A percentile compares a stretch with the other conserved stretches of the same genome.
Conservation (phyloP, 139 green algal genomes). For the Parachlorella kessleri region DNA sequence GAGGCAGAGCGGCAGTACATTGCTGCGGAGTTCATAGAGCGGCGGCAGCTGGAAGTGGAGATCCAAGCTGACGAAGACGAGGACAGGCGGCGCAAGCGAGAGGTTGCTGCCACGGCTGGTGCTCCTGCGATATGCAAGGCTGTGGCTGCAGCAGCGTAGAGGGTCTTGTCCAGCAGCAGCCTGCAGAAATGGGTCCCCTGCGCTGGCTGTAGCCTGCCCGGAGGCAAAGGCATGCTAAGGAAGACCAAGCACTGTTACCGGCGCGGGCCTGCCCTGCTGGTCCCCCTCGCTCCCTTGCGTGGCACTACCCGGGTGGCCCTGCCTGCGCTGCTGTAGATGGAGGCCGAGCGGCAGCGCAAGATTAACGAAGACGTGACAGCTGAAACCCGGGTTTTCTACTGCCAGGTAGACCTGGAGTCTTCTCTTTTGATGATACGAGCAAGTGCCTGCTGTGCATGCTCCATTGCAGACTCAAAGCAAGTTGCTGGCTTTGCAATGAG, state of each 20-base stretch:
- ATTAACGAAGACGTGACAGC: constrained; percentile 75
- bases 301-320: neutral
- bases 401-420: constrained; percentile 61
- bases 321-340: constrained; percentile 50
- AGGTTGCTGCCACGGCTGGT: no score
- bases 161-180: no score
- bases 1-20: constrained; percentile 82
- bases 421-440: neutral
- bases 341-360: constrained; percentile 66
- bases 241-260: no score
- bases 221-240: no score
- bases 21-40: constrained; percentile 65
- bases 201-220: no score
- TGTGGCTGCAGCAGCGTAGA: no score
- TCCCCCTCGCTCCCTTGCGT: neutral
- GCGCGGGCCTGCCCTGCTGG: no score
- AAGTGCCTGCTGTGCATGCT: neutral
- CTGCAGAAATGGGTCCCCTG: no score
- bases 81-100: constrained; percentile 53
- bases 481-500: no score
- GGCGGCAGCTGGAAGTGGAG: constrained; percentile 79
- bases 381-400: constrained; percentile 81
- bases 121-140: no score
- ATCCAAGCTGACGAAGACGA: constrained; percentile 84
- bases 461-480: no score